Percentiles rank a stretch among this genome's conserved stretches.
Conservation (phyloP, 2,329 filamentous ascomycete species). For the Paramyrothecium roridum region DNA sequence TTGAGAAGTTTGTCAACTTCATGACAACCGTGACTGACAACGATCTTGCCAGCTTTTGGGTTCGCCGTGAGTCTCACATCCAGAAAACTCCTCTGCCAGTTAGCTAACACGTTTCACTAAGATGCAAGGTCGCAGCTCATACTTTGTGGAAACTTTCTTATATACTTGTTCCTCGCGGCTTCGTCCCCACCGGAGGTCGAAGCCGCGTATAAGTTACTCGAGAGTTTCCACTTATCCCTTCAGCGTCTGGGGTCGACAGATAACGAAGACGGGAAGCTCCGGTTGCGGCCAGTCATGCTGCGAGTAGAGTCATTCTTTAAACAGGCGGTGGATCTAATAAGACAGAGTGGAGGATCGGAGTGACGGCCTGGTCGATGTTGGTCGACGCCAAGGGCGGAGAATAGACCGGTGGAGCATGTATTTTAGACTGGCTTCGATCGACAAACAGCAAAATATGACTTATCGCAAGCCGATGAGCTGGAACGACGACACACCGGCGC, state of each 20-base stretch:
- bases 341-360: neutral
- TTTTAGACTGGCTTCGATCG: too few relatives aligned
- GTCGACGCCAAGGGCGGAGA: too few relatives aligned
- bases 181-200: conserved; percentile 29
- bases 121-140: conserved; percentile 40
- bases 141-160: conserved; percentile 44
- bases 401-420: too few relatives aligned
- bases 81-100: neutral
- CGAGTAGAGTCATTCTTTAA: conserved; percentile 37
- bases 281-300: conserved; percentile 31
- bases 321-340: conserved; percentile 26
- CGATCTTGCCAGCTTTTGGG: conserved; percentile 40
- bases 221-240: conserved; percentile 32
- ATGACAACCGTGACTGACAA: conserved; percentile 30
- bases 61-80: conserved; percentile 29
- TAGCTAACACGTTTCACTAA: conserved; percentile 9
- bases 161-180: conserved; percentile 43
- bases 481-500: too few relatives aligned
- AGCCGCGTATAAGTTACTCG: conserved; percentile 30
- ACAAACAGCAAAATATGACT: too few relatives aligned
- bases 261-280: conserved; percentile 23
- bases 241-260: conserved; percentile 27
- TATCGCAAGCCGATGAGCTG: too few relatives aligned
- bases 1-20: conserved; percentile 33
- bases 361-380: neutral